phyloP scores from a whole-genome alignment of 805 yeast species.

The Scheffersomyces spartinae region DNA sequence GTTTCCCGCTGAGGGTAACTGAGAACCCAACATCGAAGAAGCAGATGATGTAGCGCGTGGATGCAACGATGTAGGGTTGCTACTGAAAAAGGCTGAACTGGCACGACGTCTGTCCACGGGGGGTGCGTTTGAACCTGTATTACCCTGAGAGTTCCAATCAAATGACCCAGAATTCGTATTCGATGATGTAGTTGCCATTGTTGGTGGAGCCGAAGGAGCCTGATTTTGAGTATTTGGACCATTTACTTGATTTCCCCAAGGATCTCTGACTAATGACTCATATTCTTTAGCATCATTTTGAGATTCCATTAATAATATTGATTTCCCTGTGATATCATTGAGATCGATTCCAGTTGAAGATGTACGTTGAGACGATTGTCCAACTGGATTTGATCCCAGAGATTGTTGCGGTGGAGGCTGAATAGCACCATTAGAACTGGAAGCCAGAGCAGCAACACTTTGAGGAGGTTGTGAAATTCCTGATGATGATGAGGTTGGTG shows the following conservation, averaged over 20 bases:
- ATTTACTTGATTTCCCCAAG: constrained; percentile 18
- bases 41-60: constrained; percentile 1
- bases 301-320: constrained; percentile 32
- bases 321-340: constrained; percentile 29
- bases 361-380: too few relatives aligned
- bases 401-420: constrained; percentile 3
- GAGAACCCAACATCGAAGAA: neutral
- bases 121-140: constrained; percentile 4
- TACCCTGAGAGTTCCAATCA: constrained; percentile 20
- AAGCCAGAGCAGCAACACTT: constrained; percentile 3
- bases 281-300: constrained; percentile 36
- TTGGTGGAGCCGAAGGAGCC: constrained; percentile 4
- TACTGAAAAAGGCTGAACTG: constrained; percentile 40
- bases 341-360: constrained; percentile 17
- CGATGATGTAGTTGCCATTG: constrained; percentile 6
- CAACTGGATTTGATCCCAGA: too few relatives aligned
- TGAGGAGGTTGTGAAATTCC: constrained; percentile 2
- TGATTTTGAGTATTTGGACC: constrained; percentile 3
- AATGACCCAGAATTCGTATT: constrained; percentile 8
- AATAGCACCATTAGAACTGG: constrained; percentile 6
- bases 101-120: constrained; percentile 37
- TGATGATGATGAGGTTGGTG: constrained; percentile 2
- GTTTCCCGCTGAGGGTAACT: neutral
- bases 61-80: constrained; percentile 9
- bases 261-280: constrained; percentile 36